Conservation (phyloP, 139 green algal genomes). For the Chlorella sp. region DNA sequence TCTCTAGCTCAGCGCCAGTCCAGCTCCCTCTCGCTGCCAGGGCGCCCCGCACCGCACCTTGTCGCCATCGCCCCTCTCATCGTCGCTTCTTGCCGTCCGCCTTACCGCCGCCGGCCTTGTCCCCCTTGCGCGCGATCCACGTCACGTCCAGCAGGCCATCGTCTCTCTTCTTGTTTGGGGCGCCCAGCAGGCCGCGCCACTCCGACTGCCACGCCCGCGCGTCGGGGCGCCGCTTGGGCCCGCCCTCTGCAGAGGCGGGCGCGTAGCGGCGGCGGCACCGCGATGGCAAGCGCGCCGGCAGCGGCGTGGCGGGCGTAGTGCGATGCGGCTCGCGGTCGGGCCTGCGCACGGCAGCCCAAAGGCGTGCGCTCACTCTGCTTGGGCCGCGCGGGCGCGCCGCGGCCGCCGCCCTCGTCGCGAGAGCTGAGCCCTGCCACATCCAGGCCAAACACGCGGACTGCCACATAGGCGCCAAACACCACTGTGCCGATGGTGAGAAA, state of each 20-base stretch:
- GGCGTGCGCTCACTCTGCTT: neutral
- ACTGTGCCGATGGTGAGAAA: constrained; percentile 45
- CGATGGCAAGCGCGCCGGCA: neutral
- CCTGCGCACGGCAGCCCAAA: neutral
- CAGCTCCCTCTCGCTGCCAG: no score
- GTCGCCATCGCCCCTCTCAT: no score
- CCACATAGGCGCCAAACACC: constrained; percentile 42
- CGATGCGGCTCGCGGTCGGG: neutral
- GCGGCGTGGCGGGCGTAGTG: neutral
- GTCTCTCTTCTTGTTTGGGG: neutral
- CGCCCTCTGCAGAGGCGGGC: neutral
- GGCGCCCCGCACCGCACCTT: no score
- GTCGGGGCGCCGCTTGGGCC: neutral
- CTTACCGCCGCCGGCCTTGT: neutral
- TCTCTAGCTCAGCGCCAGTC: no score
- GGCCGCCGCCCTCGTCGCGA: neutral
- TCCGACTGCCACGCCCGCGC: constrained; percentile 11
- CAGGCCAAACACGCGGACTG: constrained; percentile 35
- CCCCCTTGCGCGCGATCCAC: neutral
- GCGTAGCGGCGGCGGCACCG: neutral
- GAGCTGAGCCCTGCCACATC: constrained; percentile 18
- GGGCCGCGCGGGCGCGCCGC: neutral
- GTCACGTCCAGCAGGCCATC: constrained; percentile 27
- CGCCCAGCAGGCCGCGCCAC: constrained; percentile 10
- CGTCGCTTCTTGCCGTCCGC: neutral